Percentiles rank a stretch among this genome's conserved stretches.
These are phyloP conservation scores for Vitellaria paradoxa DNA, from an alignment of 179 eudicot species.

Conservation along the genomic window DNA sequence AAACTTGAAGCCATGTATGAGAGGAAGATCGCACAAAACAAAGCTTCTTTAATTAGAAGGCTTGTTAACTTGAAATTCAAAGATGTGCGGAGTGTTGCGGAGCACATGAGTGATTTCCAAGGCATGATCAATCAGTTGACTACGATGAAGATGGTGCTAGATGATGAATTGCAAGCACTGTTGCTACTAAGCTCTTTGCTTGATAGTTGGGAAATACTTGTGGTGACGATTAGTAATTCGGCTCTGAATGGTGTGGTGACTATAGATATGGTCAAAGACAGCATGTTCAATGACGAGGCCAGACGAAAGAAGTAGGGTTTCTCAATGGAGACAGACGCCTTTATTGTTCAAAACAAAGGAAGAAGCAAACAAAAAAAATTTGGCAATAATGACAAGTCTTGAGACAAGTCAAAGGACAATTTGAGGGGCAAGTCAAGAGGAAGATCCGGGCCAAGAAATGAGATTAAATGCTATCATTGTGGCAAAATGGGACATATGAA, in stretches of 20 bases:
- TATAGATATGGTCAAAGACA: not conserved
- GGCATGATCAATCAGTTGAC: not conserved
- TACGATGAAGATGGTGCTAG: not conserved
- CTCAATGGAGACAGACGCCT: not conserved
- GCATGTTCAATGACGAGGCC: constrained; percentile 8
- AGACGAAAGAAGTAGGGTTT: not conserved
- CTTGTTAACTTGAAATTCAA: not conserved
- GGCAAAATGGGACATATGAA: too few relatives aligned
- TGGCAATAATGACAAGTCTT: too few relatives aligned
- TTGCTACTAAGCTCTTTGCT: not conserved
- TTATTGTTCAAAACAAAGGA: not conserved
- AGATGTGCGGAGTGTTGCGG: not conserved
- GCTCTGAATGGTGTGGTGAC: not conserved
- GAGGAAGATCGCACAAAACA: not conserved
- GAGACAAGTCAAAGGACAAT: too few relatives aligned
- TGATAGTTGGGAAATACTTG: not conserved
- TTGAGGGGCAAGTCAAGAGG: too few relatives aligned
- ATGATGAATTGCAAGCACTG: constrained; percentile 2
- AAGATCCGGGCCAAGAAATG: too few relatives aligned
- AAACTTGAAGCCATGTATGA: not conserved
- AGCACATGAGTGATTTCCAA: not conserved
- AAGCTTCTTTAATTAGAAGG: not conserved
- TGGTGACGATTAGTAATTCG: not conserved
- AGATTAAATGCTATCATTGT: too few relatives aligned
- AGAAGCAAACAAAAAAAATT: not conserved